phyloP scores from a whole-genome alignment of 2,329 filamentous ascomycete genomes.

The Westerdykella sp. region DNA sequence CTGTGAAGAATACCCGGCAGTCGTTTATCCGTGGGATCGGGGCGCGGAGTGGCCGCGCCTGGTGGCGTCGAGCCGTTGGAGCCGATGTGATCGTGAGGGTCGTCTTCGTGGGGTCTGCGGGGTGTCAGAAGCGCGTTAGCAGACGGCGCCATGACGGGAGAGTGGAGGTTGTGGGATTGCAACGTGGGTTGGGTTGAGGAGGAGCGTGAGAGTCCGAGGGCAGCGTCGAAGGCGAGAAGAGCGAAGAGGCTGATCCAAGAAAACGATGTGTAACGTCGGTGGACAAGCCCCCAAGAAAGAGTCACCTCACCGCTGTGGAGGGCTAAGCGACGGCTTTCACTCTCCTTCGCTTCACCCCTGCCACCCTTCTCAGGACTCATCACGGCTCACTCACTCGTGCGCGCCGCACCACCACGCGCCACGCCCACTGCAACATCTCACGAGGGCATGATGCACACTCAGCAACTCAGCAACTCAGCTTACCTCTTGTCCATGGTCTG shows the following conservation, averaged over 20 bases:
- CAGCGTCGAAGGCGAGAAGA: conserved; percentile 5
- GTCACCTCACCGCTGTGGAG: conserved; percentile 5
- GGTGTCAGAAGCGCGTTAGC: conserved; percentile 33
- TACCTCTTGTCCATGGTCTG: conserved; percentile 55
- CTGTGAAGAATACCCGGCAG: conserved; percentile 89
- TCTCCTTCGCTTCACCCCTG: background rate
- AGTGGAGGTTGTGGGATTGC: conserved; percentile 5
- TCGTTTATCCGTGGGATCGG: conserved; percentile 90
- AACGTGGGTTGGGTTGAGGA: conserved; percentile 2
- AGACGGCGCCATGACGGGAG: conserved; percentile 21
- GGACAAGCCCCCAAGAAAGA: conserved; percentile 5
- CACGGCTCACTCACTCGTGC: too few species aligned
- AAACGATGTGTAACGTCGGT: conserved; percentile 26
- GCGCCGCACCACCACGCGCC: too few species aligned
- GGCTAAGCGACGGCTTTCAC: conserved; percentile 8
- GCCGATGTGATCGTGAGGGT: conserved; percentile 69
- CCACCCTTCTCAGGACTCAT: too few species aligned
- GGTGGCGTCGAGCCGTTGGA: conserved; percentile 79
- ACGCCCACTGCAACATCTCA: too few species aligned
- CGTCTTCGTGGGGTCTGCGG: conserved; percentile 59
- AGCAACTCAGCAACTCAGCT: conserved; percentile 21
- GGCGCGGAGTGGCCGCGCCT: conserved; percentile 85
- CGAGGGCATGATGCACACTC: too few species aligned
- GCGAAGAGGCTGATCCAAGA: conserved; percentile 15
- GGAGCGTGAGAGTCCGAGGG: conserved; percentile 4